Evolutionary conservation across 208 protist species (phyloP).

Genomic region (Acanthamoeba culbertsoni): DNA sequence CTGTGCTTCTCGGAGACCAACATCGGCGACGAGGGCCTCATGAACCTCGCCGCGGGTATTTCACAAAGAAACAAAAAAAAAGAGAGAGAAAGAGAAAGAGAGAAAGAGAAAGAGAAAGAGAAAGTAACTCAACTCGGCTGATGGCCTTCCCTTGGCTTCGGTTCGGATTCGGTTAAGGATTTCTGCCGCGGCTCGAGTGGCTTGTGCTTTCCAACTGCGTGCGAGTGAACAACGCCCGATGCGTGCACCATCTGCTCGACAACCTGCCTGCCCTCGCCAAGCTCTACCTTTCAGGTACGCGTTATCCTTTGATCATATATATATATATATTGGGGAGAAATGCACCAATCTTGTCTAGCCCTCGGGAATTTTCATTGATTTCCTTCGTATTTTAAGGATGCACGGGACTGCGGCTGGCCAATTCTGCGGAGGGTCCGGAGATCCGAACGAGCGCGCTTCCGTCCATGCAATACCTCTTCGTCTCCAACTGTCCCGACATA

Average conservation of each 20-base stretch:
- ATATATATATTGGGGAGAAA: background rate
- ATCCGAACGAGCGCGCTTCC: background rate
- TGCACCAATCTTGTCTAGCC: background rate
- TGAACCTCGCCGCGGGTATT: background rate
- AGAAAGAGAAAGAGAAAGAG: too few relatives aligned
- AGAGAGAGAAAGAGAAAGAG: too few relatives aligned
- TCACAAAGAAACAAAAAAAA: too few relatives aligned
- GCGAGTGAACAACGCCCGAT: background rate
- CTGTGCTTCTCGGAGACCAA: background rate
- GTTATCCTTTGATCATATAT: background rate
- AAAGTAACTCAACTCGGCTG: too few relatives aligned
- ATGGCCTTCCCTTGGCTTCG: background rate
- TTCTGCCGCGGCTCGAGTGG: slow-evolving; percentile 1
- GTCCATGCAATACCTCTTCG: slow-evolving; percentile 12
- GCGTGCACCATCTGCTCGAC: background rate
- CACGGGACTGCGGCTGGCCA: background rate
- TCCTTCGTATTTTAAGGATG: background rate
- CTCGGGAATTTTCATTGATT: background rate
- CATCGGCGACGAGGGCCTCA: background rate
- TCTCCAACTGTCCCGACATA: background rate
- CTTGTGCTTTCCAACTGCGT: background rate
- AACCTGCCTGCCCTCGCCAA: background rate
- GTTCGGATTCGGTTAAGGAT: background rate
- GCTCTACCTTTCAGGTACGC: background rate
- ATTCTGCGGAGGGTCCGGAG: background rate